phyloP scores from a whole-genome alignment of 2,329 filamentous ascomycete genomes.

The Cryphonectria naterciae region DNA sequence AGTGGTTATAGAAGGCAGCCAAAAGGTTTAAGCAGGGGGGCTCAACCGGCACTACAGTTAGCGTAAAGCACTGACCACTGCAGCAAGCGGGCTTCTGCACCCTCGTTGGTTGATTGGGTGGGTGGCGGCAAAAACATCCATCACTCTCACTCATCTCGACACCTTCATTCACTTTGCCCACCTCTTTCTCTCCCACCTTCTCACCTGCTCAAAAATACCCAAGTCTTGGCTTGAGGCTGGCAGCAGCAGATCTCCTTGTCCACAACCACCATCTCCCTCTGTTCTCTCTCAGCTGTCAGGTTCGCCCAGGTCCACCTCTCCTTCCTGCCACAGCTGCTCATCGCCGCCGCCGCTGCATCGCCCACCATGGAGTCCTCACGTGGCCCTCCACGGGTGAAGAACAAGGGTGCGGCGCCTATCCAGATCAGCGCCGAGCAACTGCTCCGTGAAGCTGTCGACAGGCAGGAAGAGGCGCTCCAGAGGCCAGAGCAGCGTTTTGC shows the following conservation, averaged over 20 bases:
- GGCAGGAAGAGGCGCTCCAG: conserved; percentile 86
- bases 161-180: conserved; percentile 3
- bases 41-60: conserved; percentile 17
- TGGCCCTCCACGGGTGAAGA: conserved; percentile 95
- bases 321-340: background rate
- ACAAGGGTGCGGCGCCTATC: conserved; percentile 89
- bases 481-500: conserved; percentile 93
- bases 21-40: conserved; percentile 1
- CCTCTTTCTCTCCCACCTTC: background rate
- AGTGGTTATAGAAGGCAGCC: background rate
- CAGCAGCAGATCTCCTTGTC: background rate
- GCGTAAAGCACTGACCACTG: conserved; percentile 19
- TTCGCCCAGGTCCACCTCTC: background rate
- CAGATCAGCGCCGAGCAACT: conserved; percentile 98
- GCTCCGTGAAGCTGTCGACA: conserved; percentile 93
- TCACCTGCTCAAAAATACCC: background rate
- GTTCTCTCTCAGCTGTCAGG: background rate
- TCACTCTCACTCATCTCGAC: conserved; percentile 12
- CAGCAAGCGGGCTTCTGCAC: background rate
- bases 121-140: conserved; percentile 20
- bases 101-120: conserved; percentile 3
- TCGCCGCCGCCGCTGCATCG: background rate
- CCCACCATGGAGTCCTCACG: conserved; percentile 82
- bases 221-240: background rate
- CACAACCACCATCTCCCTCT: background rate